Base-by-base conservation (phyloP, 2,329 filamentous ascomycete species). In the Neurospora sp. region DNA sequence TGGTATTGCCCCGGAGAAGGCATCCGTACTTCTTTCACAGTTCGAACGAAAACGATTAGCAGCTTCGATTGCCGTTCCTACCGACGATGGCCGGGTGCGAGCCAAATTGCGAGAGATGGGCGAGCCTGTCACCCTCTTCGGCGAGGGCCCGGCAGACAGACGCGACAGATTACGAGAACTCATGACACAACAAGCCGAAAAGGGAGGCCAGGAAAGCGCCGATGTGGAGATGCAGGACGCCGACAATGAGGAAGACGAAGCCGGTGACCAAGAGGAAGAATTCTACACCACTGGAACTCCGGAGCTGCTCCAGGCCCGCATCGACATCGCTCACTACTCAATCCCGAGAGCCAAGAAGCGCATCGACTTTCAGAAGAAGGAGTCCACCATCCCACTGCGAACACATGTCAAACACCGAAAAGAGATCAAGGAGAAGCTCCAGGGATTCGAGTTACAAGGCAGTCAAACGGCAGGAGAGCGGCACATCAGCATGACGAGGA, bases 121-220 rank as follows among this genome's bases (percentile, higher is more conserved):
- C n/a, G 92, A 99, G 78, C 96, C 96, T 11, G 89, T 98, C 69
- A 99, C 95, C 0, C 85, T 98, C 0, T 99, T 99, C 74, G 96
- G 94, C 71, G 96, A 99, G 82, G 93, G 92, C 0, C 90, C 90
- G 1, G 90, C 88, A 36, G 95, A 98, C 76, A 86, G 96, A 71
- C 87, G 96, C 82, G 94, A 97, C 77, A 89, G 96, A 73, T 81
- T 99, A 76, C 89, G 96, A 73, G 91, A 93, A 76, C 82, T 97
- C 38, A 83, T 99, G 73, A 90, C 90, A 2, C 88, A 90, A 68
- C 87, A 93, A 73, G 86, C 88, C 1, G 91, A 94, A 78, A 83
- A 82, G 67, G 82, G 81, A 17, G 84, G 81, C 28, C 79, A 83
- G 46, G 83, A 88, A 72, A 83, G 81, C 1, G 89, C 86, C 68